A percentile compares a stretch with the other conserved stretches of the same genome.
These are phyloP conservation scores for Lachnellula hyalina DNA, from an alignment of 2,329 filamentous ascomycete species.

Conservation along the genomic window DNA sequence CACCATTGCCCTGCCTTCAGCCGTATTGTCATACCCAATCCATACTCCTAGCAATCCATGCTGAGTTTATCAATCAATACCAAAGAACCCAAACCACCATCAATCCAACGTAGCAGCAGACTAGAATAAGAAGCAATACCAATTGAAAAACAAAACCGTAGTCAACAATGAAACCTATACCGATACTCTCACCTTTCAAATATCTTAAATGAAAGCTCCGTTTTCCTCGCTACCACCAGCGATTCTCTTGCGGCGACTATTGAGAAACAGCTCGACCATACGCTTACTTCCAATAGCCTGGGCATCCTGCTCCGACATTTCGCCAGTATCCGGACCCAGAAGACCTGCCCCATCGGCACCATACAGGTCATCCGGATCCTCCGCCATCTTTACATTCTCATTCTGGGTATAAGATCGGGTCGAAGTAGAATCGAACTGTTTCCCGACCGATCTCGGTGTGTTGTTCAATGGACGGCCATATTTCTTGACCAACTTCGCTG, in stretches of 20 bases:
- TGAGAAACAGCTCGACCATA: conserved; percentile 52
- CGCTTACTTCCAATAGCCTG: conserved; percentile 41
- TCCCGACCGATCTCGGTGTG: conserved; percentile 23
- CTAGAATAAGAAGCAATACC: too few relatives aligned
- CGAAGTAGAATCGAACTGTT: conserved; percentile 28
- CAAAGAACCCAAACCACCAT: too few relatives aligned
- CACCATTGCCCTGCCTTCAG: too few relatives aligned
- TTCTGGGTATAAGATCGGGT: conserved; percentile 5
- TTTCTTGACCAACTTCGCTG: conserved; percentile 25
- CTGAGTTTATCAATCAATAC: too few relatives aligned
- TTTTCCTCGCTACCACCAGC: conserved; percentile 36
- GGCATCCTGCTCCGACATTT: conserved; percentile 22
- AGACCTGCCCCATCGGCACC: conserved; percentile 9
- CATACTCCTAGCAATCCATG: too few relatives aligned
- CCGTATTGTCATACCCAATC: too few relatives aligned
- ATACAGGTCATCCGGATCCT: conserved; percentile 17
- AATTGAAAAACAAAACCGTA: too few relatives aligned
- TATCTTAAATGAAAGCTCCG: conserved; percentile 13
- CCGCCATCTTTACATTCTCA: background rate
- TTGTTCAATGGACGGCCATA: conserved; percentile 8
- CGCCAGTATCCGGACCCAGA: conserved; percentile 17
- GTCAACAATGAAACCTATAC: too few relatives aligned
- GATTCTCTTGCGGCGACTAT: conserved; percentile 41
- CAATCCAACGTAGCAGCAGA: too few relatives aligned
- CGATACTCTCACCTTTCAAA: too few relatives aligned